These are phyloP conservation scores for Endothia cerciana DNA, from an alignment of 2,329 filamentous ascomycete species.

Conservation along the genomic window DNA sequence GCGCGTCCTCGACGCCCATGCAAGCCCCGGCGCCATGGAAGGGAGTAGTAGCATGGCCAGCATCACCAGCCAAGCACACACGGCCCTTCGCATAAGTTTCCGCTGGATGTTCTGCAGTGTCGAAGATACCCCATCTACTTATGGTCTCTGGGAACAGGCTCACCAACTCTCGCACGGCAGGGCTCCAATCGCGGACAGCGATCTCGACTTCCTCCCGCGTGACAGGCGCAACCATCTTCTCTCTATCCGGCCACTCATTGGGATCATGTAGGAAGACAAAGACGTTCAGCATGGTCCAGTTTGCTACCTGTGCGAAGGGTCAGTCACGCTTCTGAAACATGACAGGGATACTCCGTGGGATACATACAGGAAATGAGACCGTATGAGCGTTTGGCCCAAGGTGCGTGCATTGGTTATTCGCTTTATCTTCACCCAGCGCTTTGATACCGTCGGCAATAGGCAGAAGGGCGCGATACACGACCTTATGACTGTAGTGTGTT, in stretches of 20 bases:
- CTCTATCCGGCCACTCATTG: conserved; percentile 39
- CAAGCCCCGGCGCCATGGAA: neutral
- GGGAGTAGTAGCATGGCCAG: neutral
- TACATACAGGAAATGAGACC: conserved; percentile 60
- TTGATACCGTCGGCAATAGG: conserved; percentile 59
- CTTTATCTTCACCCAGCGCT: conserved; percentile 53
- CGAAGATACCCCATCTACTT: neutral
- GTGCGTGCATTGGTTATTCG: conserved; percentile 57
- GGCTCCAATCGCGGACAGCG: neutral
- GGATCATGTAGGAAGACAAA: conserved; percentile 49
- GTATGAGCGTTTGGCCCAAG: conserved; percentile 60
- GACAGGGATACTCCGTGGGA: no score
- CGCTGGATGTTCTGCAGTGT: neutral
- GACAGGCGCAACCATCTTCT: neutral
- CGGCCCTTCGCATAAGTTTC: neutral
- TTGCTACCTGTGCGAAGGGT: conserved; percentile 36
- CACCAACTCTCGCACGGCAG: neutral
- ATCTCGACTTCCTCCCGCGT: neutral
- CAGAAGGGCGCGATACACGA: conserved; percentile 44
- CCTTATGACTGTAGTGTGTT: neutral
- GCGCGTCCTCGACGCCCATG: neutral
- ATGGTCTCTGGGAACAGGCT: neutral
- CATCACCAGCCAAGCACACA: neutral
- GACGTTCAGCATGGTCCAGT: conserved; percentile 59
- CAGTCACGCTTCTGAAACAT: no score